Base-by-base conservation (phyloP, 768 basidiomycete species). In the Leucocoprinus sp. region DNA sequence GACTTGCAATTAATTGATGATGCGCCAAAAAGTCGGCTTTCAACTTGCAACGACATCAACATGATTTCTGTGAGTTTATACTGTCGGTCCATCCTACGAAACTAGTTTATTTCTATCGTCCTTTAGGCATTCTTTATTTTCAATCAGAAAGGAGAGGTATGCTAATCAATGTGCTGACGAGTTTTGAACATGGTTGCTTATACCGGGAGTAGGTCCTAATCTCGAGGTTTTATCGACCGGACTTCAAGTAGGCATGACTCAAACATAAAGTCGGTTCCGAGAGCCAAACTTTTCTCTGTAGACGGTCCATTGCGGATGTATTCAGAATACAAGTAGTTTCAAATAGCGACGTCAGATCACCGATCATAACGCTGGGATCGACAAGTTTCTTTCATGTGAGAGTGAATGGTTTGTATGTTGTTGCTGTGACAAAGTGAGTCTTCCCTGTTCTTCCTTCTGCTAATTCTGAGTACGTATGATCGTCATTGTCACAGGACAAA, bases 91-190 rank as follows among this genome's bases (percentile, higher is more conserved):
- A n/a, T n/a, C n/a, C n/a, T n/a, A n/a, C n/a, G n/a, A n/a, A n/a
- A n/a, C n/a, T n/a, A n/a, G n/a, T n/a, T n/a, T 39, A 12, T 9
- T 22, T 8, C 24, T n/a, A 23, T 24, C 5, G 37, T 14, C 14
- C 40, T 8, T 2, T n/a, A 97, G 93, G 93, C 89, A 38, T 97
- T 97, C 79, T 97, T 98, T 66, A 91, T 97, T 48, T 96, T 97
- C 75, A 99, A 97, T 61, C 92, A 93, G 65, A 97, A 98, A 65
- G 96, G 96, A 64, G 96, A 98, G 78, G 95, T 93, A n/a, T n/a
- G n/a, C n/a, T n/a, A n/a, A n/a, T n/a, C n/a, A n/a, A n/a, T n/a
- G 45, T 31, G 77, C 59, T 28, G 43, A 37, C 17, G n/a, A 38
- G 18, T 23, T 31, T 22, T 37, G 22, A 15, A 23, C 21, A 9